These are phyloP conservation scores for Cucurbita argyrosperma DNA, from an alignment of 306 rosid genomes.

Conservation along the genomic window DNA sequence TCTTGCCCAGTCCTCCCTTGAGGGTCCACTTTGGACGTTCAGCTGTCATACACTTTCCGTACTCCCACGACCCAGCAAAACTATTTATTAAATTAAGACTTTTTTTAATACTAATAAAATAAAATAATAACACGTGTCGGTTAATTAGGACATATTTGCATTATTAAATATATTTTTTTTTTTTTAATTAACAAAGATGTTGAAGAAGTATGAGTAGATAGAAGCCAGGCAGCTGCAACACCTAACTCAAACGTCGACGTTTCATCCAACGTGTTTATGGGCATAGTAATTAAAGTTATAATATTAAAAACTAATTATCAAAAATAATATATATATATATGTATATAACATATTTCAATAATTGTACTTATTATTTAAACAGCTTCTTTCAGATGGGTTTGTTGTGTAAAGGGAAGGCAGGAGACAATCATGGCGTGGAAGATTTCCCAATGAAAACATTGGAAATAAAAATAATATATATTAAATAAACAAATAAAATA, in stretches of 20 bases:
- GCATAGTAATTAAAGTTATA: neutral
- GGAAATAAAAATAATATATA: neutral
- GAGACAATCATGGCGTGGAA: neutral
- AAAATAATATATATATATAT: too few species aligned
- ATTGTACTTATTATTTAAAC: too few species aligned
- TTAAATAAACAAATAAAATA: neutral
- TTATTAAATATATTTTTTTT: too few species aligned
- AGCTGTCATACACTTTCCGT: constrained; percentile 1
- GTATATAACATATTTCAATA: too few species aligned
- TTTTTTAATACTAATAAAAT: too few species aligned
- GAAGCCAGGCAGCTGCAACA: neutral
- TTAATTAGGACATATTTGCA: too few species aligned
- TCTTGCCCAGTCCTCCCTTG: neutral
- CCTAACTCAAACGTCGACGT: neutral
- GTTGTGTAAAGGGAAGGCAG: neutral
- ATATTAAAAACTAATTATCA: neutral
- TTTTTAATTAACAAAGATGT: neutral
- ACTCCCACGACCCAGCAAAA: neutral
- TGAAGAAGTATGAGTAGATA: neutral
- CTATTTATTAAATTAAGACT: too few species aligned
- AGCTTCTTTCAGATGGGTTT: neutral
- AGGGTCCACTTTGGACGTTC: neutral
- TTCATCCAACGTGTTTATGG: neutral
- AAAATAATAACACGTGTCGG: too few species aligned
- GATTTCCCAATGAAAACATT: neutral